A percentile compares a stretch with the other conserved stretches of the same genome.
These are phyloP conservation scores for Colletotrichum sansevieriae DNA, from an alignment of 2,329 filamentous ascomycete species.

Conservation along the genomic window DNA sequence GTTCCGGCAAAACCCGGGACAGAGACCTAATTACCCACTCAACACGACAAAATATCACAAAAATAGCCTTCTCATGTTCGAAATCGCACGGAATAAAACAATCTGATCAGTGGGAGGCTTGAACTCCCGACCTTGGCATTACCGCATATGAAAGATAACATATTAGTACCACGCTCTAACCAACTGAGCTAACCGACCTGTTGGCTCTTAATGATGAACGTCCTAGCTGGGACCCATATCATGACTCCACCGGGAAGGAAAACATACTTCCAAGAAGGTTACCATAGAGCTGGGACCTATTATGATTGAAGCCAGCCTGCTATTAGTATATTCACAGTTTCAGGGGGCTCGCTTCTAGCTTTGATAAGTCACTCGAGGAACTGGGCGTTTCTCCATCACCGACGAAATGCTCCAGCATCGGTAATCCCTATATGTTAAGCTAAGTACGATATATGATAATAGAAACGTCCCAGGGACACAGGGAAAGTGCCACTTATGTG, in stretches of 20 bases:
- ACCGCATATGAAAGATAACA: slow-evolving; percentile 22
- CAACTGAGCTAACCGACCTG: slow-evolving; percentile 42
- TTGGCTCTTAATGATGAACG: fast-evolving
- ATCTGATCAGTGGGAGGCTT: slow-evolving; percentile 40
- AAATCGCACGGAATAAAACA: neutral
- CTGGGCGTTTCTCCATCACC: too few species aligned
- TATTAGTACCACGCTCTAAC: slow-evolving; percentile 43
- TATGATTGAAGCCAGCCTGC: too few species aligned
- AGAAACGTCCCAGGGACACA: too few species aligned
- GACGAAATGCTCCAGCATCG: too few species aligned
- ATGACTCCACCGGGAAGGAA: neutral
- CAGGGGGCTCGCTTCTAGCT: too few species aligned
- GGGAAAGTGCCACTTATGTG: too few species aligned
- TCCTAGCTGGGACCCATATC: neutral
- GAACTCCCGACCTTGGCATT: slow-evolving; percentile 42
- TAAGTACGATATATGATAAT: too few species aligned
- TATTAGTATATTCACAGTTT: too few species aligned
- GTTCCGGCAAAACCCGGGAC: neutral
- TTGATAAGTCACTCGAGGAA: too few species aligned
- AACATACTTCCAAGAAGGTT: too few species aligned
- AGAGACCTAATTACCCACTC: neutral
- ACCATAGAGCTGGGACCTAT: too few species aligned
- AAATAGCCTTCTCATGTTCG: neutral
- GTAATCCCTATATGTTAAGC: too few species aligned
- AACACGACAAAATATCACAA: neutral